These are phyloP conservation scores for Termitomyces titanicus DNA, from an alignment of 768 basidiomycete genomes.

Conservation along the genomic window DNA sequence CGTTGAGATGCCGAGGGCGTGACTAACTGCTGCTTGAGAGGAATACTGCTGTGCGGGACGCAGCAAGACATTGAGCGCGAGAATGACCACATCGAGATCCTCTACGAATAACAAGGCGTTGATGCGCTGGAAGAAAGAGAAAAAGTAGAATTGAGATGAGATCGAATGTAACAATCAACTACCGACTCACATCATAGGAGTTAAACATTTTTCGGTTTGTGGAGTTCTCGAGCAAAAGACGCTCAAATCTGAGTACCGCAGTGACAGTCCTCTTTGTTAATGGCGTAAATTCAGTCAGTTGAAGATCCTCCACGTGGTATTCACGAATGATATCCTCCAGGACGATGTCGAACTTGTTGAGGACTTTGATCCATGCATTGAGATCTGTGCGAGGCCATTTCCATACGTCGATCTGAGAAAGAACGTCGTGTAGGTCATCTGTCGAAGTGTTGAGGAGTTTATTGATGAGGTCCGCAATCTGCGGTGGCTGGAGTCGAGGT, in stretches of 20 bases:
- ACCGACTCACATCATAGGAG: slow-evolving; percentile 90
- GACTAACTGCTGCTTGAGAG: slow-evolving; percentile 78
- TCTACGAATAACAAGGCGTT: slow-evolving; percentile 84
- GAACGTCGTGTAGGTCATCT: slow-evolving; percentile 65
- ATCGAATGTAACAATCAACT: slow-evolving; percentile 8
- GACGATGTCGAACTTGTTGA: slow-evolving; percentile 93
- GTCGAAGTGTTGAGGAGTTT: slow-evolving; percentile 63
- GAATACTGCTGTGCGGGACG: slow-evolving; percentile 96
- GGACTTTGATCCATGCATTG: slow-evolving; percentile 92
- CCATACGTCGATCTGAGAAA: slow-evolving; percentile 77
- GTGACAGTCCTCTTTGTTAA: slow-evolving; percentile 70
- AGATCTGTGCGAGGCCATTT: slow-evolving; percentile 95
- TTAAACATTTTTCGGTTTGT: slow-evolving; percentile 96
- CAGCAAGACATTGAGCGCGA: slow-evolving; percentile 80
- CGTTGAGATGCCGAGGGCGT: slow-evolving; percentile 77
- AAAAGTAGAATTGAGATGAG: slow-evolving; percentile 1
- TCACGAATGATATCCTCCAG: slow-evolving; percentile 79
- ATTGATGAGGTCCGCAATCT: slow-evolving; percentile 76
- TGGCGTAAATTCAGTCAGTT: slow-evolving; percentile 74
- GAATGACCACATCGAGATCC: slow-evolving; percentile 84
- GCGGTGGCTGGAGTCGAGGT: slow-evolving; percentile 54
- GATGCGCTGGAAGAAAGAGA: slow-evolving; percentile 58
- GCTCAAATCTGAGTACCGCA: slow-evolving; percentile 85
- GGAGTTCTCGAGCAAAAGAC: slow-evolving; percentile 91
- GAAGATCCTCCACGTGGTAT: slow-evolving; percentile 84